Conservation (phyloP, 2,329 filamentous ascomycete species). For the Fusarium humuli region DNA sequence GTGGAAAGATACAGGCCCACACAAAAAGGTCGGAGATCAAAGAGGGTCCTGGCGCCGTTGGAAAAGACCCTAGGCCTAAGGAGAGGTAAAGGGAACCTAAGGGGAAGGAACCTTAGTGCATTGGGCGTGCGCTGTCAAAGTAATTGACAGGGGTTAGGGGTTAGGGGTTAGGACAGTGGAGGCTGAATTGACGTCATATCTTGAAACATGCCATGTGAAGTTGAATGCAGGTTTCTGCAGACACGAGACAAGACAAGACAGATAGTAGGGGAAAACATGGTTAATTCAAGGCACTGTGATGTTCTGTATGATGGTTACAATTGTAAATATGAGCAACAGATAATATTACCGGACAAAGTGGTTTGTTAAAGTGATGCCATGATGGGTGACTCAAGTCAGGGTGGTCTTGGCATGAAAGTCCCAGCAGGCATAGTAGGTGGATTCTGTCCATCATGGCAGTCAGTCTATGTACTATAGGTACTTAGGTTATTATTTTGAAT, state of each 20-base stretch:
- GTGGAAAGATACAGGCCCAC: constrained; percentile 11
- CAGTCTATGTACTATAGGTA: background rate
- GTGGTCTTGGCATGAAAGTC: constrained; percentile 19
- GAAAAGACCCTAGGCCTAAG: background rate
- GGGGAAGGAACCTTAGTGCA: background rate
- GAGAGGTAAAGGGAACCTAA: background rate
- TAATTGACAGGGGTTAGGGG: constrained; percentile 25
- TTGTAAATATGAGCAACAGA: constrained; percentile 2
- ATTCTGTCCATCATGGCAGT: constrained; percentile 3
- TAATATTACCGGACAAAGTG: background rate
- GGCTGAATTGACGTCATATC: constrained; percentile 36
- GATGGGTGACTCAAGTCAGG: constrained; percentile 13
- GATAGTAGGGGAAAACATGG: background rate
- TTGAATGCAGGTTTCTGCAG: constrained; percentile 19
- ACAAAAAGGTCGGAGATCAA: background rate
- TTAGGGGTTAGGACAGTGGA: constrained; percentile 10
- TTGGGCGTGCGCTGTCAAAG: constrained; percentile 34
- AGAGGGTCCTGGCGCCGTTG: constrained; percentile 28
- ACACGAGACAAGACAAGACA: constrained; percentile 9
- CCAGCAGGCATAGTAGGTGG: background rate
- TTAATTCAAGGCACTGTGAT: background rate
- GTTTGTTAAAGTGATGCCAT: constrained; percentile 14
- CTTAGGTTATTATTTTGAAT: background rate
- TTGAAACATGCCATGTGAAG: constrained; percentile 18
- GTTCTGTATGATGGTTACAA: constrained; percentile 4